Percentiles rank a stretch among this genome's conserved stretches.
These are phyloP conservation scores for Candida dajiaensis DNA, from an alignment of 805 yeast species.

Conservation along the genomic window DNA sequence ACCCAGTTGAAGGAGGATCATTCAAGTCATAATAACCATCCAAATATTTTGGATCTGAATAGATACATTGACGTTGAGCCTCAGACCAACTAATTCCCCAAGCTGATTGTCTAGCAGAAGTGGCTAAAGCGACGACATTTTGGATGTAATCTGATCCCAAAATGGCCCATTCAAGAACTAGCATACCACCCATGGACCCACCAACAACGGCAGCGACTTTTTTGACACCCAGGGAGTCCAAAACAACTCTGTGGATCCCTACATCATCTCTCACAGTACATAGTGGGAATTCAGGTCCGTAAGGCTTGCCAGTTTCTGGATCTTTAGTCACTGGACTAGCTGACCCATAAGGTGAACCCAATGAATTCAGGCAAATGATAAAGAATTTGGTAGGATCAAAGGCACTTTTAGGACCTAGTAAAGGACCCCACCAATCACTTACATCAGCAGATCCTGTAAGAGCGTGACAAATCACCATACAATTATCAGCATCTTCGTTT, in stretches of 20 bases:
- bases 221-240: conserved; percentile 76
- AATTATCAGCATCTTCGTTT: conserved; percentile 64
- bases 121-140: conserved; percentile 77
- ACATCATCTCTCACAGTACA: conserved; percentile 94
- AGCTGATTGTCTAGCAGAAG: conserved; percentile 91
- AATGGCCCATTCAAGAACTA: conserved; percentile 82
- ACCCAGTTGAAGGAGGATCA: conserved; percentile 81
- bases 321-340: conserved; percentile 87
- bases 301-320: conserved; percentile 64
- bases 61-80: conserved; percentile 94
- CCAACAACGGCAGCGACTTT: conserved; percentile 84
- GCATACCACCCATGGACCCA: conserved; percentile 99
- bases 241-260: conserved; percentile 63
- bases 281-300: conserved; percentile 94
- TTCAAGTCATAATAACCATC: conserved; percentile 80
- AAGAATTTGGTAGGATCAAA: conserved; percentile 88
- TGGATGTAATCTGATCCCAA: conserved; percentile 63
- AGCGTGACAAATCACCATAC: conserved; percentile 91
- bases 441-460: conserved; percentile 94
- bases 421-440: conserved; percentile 98
- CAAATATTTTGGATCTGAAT: conserved; percentile 87
- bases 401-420: conserved; percentile 78
- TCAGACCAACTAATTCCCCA: conserved; percentile 99
- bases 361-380: conserved; percentile 82
- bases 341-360: conserved; percentile 95